These are phyloP conservation scores for Leccinellum rugosiceps DNA, from an alignment of 768 basidiomycete species.

Conservation along the genomic window DNA sequence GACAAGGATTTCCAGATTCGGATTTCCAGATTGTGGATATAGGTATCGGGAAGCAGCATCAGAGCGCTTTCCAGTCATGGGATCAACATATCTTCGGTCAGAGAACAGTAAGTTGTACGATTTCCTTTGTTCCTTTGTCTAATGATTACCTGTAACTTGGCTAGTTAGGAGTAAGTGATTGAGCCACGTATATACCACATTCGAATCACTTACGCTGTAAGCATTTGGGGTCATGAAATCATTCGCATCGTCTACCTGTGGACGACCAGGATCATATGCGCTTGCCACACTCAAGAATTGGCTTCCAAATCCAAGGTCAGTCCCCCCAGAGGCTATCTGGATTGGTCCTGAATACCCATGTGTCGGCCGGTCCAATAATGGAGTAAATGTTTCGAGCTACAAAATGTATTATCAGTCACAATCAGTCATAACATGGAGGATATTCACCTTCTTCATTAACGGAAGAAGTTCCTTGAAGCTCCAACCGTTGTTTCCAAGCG, in stretches of 20 bases:
- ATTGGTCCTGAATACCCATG: constrained; percentile 38
- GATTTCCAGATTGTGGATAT: constrained; percentile 30
- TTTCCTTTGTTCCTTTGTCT: neutral
- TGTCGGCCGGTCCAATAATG: constrained; percentile 26
- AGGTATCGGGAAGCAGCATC: constrained; percentile 33
- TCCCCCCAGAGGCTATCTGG: constrained; percentile 15
- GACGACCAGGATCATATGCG: constrained; percentile 42
- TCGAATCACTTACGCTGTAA: constrained; percentile 20
- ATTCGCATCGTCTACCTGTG: neutral
- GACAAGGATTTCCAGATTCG: constrained; percentile 29
- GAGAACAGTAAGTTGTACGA: neutral
- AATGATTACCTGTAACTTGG: constrained; percentile 15
- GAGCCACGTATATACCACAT: neutral
- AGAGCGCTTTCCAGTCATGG: constrained; percentile 31
- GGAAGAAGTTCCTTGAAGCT: constrained; percentile 55
- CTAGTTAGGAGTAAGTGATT: neutral
- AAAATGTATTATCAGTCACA: constrained; percentile 28
- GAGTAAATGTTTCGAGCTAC: constrained; percentile 40
- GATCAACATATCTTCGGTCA: constrained; percentile 47
- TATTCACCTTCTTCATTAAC: constrained; percentile 50
- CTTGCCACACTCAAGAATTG: constrained; percentile 47
- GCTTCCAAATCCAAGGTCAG: constrained; percentile 20
- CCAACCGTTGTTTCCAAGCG: constrained; percentile 58
- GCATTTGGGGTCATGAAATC: constrained; percentile 33
- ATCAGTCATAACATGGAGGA: constrained; percentile 29